Evolutionary conservation across 2,329 filamentous ascomycete genomes (phyloP).

Genomic region (Ophiostoma himal-ulmi): DNA sequence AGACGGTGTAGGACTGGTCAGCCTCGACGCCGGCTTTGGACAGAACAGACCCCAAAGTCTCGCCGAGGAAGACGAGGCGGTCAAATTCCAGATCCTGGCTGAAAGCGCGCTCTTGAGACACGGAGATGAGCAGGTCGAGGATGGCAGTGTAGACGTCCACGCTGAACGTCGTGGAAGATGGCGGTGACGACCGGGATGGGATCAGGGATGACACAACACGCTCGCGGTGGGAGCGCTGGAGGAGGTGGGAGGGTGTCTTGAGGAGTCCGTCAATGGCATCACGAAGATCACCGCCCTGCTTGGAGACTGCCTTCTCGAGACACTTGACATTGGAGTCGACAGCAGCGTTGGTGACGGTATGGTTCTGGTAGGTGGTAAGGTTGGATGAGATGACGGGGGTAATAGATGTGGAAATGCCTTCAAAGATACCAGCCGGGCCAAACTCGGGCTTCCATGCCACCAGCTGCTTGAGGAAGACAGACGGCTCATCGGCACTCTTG

Average conservation of each 20-base stretch:
- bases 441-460: slow-evolving; percentile 19
- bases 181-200: slow-evolving; percentile 20
- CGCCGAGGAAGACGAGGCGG: slow-evolving; percentile 34
- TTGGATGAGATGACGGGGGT: slow-evolving; percentile 11
- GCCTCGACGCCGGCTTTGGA: neutral
- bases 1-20: slow-evolving; percentile 21
- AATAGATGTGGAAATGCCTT: neutral
- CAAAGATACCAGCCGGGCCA: neutral
- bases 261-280: slow-evolving; percentile 29
- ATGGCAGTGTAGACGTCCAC: slow-evolving; percentile 32
- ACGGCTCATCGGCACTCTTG: slow-evolving; percentile 17
- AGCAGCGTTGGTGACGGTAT: slow-evolving; percentile 10
- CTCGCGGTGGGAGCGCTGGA: slow-evolving; percentile 42
- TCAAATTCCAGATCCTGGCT: slow-evolving; percentile 37
- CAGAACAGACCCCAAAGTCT: slow-evolving; percentile 20
- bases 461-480: slow-evolving; percentile 17
- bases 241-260: slow-evolving; percentile 35
- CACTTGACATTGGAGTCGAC: slow-evolving; percentile 18
- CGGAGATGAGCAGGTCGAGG: slow-evolving; percentile 43
- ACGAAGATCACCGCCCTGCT: neutral
- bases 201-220: slow-evolving; percentile 37
- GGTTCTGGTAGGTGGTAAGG: slow-evolving; percentile 14
- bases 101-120: slow-evolving; percentile 48
- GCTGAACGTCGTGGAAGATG: neutral
- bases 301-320: slow-evolving; percentile 15